Evolutionary conservation across 176 grass and related monocot genomes (phyloP).

Genomic region (Zea mays): DNA sequence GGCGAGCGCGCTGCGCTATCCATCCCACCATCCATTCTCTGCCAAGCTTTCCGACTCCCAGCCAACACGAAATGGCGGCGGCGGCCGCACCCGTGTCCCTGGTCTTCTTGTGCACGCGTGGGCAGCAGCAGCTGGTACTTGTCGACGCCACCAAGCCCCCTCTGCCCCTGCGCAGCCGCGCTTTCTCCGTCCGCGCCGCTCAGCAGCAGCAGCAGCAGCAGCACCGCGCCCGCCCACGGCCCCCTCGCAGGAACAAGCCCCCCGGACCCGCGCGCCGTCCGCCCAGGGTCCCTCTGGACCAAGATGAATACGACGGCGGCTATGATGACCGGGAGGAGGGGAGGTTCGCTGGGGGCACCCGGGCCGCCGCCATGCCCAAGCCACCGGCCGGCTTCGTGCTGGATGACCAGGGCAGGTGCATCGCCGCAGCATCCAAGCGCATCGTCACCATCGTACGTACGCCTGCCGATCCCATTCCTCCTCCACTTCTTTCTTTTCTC

Average conservation of each 20-base stretch:
- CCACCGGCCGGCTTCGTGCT: slow-evolving; percentile 83
- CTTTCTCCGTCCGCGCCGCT: slow-evolving; percentile 18
- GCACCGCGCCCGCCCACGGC: neutral
- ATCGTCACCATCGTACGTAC: slow-evolving; percentile 74
- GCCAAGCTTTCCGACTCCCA: no score
- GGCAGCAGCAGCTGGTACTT: neutral
- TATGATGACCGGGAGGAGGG: slow-evolving; percentile 9
- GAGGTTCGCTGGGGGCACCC: slow-evolving; percentile 35
- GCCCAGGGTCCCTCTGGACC: slow-evolving; percentile 1
- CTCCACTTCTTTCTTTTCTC: neutral
- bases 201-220: slow-evolving; percentile 27
- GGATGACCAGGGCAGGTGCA: slow-evolving; percentile 72
- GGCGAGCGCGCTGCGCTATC: no score
- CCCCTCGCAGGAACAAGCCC: slow-evolving; percentile 9
- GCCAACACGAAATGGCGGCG: slow-evolving; percentile 9
- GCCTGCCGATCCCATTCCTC: neutral
- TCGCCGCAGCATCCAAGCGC: slow-evolving; percentile 70
- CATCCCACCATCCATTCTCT: no score
- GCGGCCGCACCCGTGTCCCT: neutral
- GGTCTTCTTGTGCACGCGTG: neutral
- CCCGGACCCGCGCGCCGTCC: slow-evolving; percentile 4
- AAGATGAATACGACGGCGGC: slow-evolving; percentile 14
- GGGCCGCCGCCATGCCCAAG: slow-evolving; percentile 68
- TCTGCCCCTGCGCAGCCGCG: neutral
- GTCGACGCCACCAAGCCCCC: neutral